phyloP scores from a whole-genome alignment of 768 basidiomycete species.

The Lactifluus echinatus region DNA sequence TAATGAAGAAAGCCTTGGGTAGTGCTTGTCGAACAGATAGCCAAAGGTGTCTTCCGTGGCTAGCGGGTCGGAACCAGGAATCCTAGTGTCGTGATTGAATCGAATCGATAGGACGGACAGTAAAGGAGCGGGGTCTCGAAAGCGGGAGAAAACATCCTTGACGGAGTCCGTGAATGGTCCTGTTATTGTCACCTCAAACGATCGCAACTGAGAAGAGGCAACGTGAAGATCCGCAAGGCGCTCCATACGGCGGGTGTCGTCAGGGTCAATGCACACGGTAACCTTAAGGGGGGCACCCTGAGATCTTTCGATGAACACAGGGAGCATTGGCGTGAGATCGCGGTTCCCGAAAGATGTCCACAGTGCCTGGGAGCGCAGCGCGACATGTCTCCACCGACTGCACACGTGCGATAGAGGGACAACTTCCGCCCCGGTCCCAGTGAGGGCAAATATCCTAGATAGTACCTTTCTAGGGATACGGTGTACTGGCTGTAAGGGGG shows the following conservation, averaged over 20 bases:
- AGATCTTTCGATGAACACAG: background rate
- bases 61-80: background rate
- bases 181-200: background rate
- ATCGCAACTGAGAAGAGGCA: constrained; percentile 3
- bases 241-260: background rate
- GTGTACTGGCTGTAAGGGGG: constrained; percentile 1
- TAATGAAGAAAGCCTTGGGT: background rate
- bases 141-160: background rate
- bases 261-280: background rate
- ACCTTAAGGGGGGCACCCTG: background rate
- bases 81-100: background rate
- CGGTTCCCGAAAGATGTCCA: background rate
- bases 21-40: background rate
- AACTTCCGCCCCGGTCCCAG: constrained; percentile 2
- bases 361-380: background rate
- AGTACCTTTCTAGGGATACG: background rate
- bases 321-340: constrained; percentile 1
- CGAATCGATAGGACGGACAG: background rate
- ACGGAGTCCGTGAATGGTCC: background rate
- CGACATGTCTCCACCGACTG: background rate
- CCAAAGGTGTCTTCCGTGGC: background rate
- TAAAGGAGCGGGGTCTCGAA: background rate
- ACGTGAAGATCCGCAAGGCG: constrained; percentile 3
- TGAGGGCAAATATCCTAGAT: background rate
- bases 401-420: constrained; percentile 2